Evolutionary conservation across 352 stramenopile species (phyloP), one percentile per base, ranked within the genome.

Genomic region (Globisporangium cystogenes): DNA sequence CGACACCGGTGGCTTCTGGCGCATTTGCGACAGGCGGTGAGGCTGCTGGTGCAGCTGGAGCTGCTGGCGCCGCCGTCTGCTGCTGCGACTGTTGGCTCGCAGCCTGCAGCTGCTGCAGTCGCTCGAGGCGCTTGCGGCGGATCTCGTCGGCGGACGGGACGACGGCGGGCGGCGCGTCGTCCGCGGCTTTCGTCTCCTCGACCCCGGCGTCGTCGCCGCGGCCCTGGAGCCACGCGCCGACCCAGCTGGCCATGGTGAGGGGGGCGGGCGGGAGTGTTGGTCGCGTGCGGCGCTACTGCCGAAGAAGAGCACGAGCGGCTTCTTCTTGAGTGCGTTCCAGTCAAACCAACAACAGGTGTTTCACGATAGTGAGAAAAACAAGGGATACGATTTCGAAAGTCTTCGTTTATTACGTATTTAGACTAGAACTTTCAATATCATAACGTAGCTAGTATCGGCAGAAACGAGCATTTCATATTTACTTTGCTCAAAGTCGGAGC

Each of bases 161-260:
- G 26, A 51, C 56, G 14, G 53, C 50, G 4, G 57, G 57, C 0
- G 46, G 26, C 15, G 44, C 33, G 35, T 53, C 49, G 20, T 61
- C 58, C 46, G 67, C 59, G 26, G 39, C 39, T 48, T 82, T 71
- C 55, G 53, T 67, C 65, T 82, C 69, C 20, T 82, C 66, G 42
- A 18, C 18, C 33, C 71, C 71, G 37, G 44, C 71, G 41, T 47
- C 70, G 35, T 77, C 67, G 51, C 55, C 55, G 57, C 72, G 67
- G 54, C 69, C 71, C 51, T 79, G 74, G 16, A 82, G 68, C 74
- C 74, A 84, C 60, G 70, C 51, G 37, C 68, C 76, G 53, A 84
- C 59, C 74, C 74, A 84, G 23, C 71, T 63, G 18, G 74, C 75
- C 74, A 84, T 83, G 29, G 14, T 6, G 27, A 46, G n/a, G 2